Base-by-base conservation (phyloP, 1,139 yeast genomes). In the Suhomyces maxii region DNA sequence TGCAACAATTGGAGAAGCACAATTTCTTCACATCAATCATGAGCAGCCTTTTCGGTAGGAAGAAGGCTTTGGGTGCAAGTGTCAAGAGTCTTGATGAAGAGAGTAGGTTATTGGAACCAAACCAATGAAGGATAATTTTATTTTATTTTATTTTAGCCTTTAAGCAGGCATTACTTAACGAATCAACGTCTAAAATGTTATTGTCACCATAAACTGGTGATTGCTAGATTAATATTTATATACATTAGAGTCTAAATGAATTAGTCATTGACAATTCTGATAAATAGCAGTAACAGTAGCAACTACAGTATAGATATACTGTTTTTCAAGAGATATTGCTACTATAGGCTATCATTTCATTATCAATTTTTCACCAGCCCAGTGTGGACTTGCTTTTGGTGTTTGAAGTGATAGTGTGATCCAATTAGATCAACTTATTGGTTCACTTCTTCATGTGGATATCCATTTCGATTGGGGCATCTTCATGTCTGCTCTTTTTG, bases 381-480 rank as follows among this genome's bases (percentile, higher is more conserved):
- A 18, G 3, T 18, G 3, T 18, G 23, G 23, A 18, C 23, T 18
- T 18, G 23, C 2, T 18, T 18, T 18, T 18, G 23, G 23, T 18
- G 18, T 18, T 18, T 18, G 23, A 4, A 18, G 23, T 18, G 23
- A 18, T 18, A 6, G 23, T 18, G 23, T 18, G 23, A 18, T 18
- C 10, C 26, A 31, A 12, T 25, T 26, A 18, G 23, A 18, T 18
- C 23, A 18, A 18, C 23, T 18, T 18, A 18, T 18, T 18, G 23
- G 23, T 18, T 18, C 23, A 18, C 33, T 49, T 48, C 38, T 43
- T 41, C 45, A 53, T 26, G 32, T 48, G 55, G 14, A 53, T 48
- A 36, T 56, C 56, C 51, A 51, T 47, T 34, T 47, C 48, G 30
- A 55, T 46, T 14, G 47, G 40, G 9, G 34, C 44, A 3, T 23